phyloP scores from a whole-genome alignment of 306 rosid species.

The Trifolium pratense region DNA sequence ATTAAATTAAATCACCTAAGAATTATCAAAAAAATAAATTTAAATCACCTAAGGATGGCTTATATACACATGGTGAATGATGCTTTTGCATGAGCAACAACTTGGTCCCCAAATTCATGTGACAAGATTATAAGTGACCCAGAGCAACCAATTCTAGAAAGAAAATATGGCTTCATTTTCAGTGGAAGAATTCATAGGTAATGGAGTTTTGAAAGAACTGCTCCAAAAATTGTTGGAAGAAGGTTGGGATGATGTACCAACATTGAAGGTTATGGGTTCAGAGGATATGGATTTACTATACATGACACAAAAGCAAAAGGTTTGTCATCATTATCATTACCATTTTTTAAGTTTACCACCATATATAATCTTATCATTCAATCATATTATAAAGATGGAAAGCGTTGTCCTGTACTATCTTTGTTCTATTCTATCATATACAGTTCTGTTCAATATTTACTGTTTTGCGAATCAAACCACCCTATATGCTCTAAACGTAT shows the following conservation, averaged over 20 bases:
- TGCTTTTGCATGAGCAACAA: constrained; percentile 23
- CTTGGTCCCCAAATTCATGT: constrained; percentile 9
- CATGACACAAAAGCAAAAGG: constrained; percentile 83
- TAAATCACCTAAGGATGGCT: constrained; percentile 3
- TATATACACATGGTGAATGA: constrained; percentile 18
- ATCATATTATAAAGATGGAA: too few species aligned
- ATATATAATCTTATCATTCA: not conserved
- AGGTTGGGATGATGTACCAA: constrained; percentile 96
- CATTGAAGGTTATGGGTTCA: constrained; percentile 76
- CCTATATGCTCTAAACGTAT: constrained; percentile 16
- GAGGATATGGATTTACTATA: constrained; percentile 79
- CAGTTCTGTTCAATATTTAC: too few species aligned
- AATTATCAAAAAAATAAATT: not conserved
- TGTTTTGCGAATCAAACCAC: too few species aligned
- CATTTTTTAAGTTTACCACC: not conserved
- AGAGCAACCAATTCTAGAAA: constrained; percentile 17
- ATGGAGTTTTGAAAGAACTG: constrained; percentile 70
- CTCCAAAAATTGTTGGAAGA: constrained; percentile 73
- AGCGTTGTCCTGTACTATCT: too few species aligned
- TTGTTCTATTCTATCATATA: too few species aligned
- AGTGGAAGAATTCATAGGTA: constrained; percentile 81
- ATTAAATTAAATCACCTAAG: constrained; percentile 17
- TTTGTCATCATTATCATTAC: constrained; percentile 30
- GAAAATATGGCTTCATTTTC: constrained; percentile 76
- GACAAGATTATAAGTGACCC: constrained; percentile 21